Conservation (phyloP, 2,329 filamentous ascomycete species). For the Elsinoe necatrix region DNA sequence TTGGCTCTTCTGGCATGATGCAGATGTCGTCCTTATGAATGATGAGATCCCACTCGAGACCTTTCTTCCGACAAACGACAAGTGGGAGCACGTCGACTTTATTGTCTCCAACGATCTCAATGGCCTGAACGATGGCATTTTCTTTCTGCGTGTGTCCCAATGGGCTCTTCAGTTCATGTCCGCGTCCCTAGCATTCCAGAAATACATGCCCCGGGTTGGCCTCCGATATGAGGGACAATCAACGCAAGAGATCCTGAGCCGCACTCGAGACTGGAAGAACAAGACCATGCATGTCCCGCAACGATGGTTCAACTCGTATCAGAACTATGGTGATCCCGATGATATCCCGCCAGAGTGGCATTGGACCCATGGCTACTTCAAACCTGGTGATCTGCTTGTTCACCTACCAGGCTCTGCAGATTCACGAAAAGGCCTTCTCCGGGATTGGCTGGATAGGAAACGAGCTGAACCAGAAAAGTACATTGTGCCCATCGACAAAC, state of each 20-base stretch:
- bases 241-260: conserved; percentile 17
- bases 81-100: conserved; percentile 23
- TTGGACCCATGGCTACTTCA: conserved; percentile 1
- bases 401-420: conserved; percentile 1
- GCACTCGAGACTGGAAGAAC: conserved; percentile 12
- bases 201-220: conserved; percentile 18
- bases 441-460: neutral
- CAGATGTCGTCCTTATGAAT: conserved; percentile 27
- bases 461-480: neutral
- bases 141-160: conserved; percentile 26
- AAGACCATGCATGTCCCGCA: conserved; percentile 20
- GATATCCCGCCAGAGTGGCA: conserved; percentile 8
- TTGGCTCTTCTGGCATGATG: conserved; percentile 22
- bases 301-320: conserved; percentile 24
- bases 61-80: conserved; percentile 27
- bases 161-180: conserved; percentile 23
- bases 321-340: conserved; percentile 28
- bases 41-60: conserved; percentile 25
- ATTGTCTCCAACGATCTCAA: conserved; percentile 24
- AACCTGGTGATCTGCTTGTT: conserved; percentile 20
- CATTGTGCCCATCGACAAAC: neutral
- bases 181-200: conserved; percentile 21
- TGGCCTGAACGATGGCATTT: conserved; percentile 26
- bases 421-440: neutral
- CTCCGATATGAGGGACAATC: conserved; percentile 20